Evolutionary conservation across 2,329 filamentous ascomycete genomes (phyloP).

Genomic region (Colletotrichum sidae): DNA sequence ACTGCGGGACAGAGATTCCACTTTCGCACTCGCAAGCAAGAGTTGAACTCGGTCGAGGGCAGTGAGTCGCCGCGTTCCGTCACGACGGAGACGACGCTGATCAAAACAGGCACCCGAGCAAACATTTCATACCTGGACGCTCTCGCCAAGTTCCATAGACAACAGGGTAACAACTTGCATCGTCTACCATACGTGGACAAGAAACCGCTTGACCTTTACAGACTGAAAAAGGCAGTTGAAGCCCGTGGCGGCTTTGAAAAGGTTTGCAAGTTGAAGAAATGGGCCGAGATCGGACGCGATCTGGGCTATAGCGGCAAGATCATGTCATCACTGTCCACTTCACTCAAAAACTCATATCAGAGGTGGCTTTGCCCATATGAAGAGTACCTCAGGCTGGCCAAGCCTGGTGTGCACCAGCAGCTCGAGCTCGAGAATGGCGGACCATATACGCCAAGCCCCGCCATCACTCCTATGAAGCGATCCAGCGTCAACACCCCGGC

Average conservation of each 20-base stretch:
- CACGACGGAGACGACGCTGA: slow-evolving; percentile 47
- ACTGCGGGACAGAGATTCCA: slow-evolving; percentile 80
- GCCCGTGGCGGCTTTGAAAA: slow-evolving; percentile 93
- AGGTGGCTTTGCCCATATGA: slow-evolving; percentile 98
- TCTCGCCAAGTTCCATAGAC: slow-evolving; percentile 94
- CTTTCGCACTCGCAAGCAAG: slow-evolving; percentile 94
- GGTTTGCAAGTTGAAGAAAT: slow-evolving; percentile 98
- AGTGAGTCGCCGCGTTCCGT: slow-evolving; percentile 67
- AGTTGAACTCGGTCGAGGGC: slow-evolving; percentile 97
- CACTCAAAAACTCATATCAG: slow-evolving; percentile 97
- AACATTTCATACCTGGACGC: slow-evolving; percentile 97
- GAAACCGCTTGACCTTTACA: slow-evolving; percentile 93
- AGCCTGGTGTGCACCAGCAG: slow-evolving; percentile 96
- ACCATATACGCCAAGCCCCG: slow-evolving; percentile 82
- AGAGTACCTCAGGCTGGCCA: slow-evolving; percentile 89
- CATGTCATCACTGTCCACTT: slow-evolving; percentile 98
- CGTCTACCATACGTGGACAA: slow-evolving; percentile 98
- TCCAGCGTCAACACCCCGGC: slow-evolving; percentile 70
- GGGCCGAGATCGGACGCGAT: slow-evolving; percentile 97
- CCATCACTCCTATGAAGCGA: slow-evolving; percentile 77
- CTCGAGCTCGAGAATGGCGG: slow-evolving; percentile 93
- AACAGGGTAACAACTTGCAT: slow-evolving; percentile 93
- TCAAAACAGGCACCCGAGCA: slow-evolving; percentile 81
- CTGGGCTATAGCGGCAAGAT: slow-evolving; percentile 99
- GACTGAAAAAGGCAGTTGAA: slow-evolving; percentile 96